Evolutionary conservation across 768 basidiomycete genomes (phyloP), one percentile per base, ranked within the genome.

Genomic region (Boletellus ananas): DNA sequence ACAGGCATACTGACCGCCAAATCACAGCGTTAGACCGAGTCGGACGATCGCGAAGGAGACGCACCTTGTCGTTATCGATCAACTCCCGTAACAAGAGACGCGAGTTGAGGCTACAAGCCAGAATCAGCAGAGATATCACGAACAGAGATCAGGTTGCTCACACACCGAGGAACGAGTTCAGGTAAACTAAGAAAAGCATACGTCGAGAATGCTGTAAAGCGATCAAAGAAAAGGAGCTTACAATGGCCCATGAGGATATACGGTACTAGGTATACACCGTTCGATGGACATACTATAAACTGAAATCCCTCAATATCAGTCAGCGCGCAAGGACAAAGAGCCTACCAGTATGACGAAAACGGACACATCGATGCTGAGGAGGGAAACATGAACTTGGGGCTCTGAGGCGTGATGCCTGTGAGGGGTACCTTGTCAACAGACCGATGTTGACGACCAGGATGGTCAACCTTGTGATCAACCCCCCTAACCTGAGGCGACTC

Each of bases 231-330:
- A 9, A 38, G 20, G 8, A 36, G 35, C 70, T 43, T 27, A 66
- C 70, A 71, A 49, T 72, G 69, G 31, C 70, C 69, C 61, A 71
- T 69, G 9, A 71, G 65, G 44, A 71, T 67, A 44, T 71, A 71
- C 0, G 70, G 70, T 10, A 71, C 60, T 31, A 71, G 67, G 40
- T 70, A 71, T 2, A 58, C 60, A 27, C 70, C 70, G 29, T 71
- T 70, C 33, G 49, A 52, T 4, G 70, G 70, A 41, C 69, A 72
- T n/a, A 54, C 59, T 41, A 70, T 52, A 55, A 70, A 70, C 69
- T 70, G 35, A 13, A 4, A 29, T 27, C 5, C 5, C 13, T 64
- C 20, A 61, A 34, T 14, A 20, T 11, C 31, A 16, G 36, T 34
- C 21, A 5, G 34, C 12, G 9, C n/a, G 6, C 6, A 3, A 20